Conservation (phyloP, 352 stramenopile species). For the Thalassiosira sp. region DNA sequence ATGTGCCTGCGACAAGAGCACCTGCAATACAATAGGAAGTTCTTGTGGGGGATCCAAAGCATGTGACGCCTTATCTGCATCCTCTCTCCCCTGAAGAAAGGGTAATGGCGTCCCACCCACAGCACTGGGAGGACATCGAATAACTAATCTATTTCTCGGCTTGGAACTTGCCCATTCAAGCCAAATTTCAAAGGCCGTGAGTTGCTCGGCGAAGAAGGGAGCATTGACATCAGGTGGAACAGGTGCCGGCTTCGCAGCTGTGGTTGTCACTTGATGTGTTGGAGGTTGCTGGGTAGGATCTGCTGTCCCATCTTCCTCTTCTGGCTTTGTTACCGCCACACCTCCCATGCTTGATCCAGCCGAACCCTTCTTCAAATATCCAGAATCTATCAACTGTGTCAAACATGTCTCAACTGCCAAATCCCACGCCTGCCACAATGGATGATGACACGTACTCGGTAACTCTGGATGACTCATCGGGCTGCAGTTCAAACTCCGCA, state of each 20-base stretch:
- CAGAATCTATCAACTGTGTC: constrained; percentile 90
- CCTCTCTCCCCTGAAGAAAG: constrained; percentile 37
- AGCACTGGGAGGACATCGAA: constrained; percentile 38
- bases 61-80: constrained; percentile 23
- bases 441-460: constrained; percentile 92
- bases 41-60: constrained; percentile 90
- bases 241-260: constrained; percentile 46
- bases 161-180: constrained; percentile 90
- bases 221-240: constrained; percentile 70
- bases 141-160: constrained; percentile 38
- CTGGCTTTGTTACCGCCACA: not conserved
- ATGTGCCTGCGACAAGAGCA: constrained; percentile 95
- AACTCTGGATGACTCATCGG: constrained; percentile 93
- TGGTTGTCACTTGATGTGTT: not conserved
- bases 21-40: constrained; percentile 97
- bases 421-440: constrained; percentile 98
- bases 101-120: constrained; percentile 44
- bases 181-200: constrained; percentile 99
- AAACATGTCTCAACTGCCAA: constrained; percentile 96
- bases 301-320: constrained; percentile 18
- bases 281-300: not conserved
- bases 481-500: constrained; percentile 86
- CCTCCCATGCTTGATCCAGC: not conserved
- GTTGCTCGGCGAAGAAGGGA: constrained; percentile 97
- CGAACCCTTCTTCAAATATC: constrained; percentile 43